Evolutionary conservation across 2,329 filamentous ascomycete species (phyloP), one percentile per base, ranked within the genome.

Genomic region (Fusarium sp.): DNA sequence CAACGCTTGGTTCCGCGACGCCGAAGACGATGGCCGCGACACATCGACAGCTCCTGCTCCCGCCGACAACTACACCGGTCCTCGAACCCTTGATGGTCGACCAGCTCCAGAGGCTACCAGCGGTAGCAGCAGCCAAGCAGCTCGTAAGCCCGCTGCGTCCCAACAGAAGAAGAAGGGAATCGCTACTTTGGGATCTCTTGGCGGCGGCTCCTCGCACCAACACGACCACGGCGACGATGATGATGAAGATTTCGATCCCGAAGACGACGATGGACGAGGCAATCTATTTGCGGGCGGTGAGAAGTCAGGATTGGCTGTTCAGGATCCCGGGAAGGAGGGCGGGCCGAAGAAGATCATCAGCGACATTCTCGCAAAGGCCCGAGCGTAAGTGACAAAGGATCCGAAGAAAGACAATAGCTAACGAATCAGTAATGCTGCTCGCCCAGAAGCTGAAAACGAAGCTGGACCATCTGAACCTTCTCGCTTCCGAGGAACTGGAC

Each of bases 281-380:
- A 92, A 96, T 75, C 82, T 95, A 67, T 96, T 95, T 78, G 91
- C 93, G 20, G 93, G 93, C 52, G 93, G 93, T 34, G 93, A 95
- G 81, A 96, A 96, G 85, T 95, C 92, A 31, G 90, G 88, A 1
- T 79, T 92, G 45, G 90, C 90, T 22, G 87, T 92, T 24, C 89
- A 91, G 74, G 90, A 91, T 72, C 90, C 90, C 2, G 75, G 77
- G 6, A 79, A 84, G 51, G 81, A 85, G 13, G 78, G 78, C 4
- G 85, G 87, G 40, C 81, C 87, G 1, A 82, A 83, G 73, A 86
- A 84, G 69, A 81, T 91, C 59, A 86, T 91, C 69, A 86, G 85
- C 56, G 88, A 91, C 65, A 89, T 92, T 61, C 78, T 92, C 11
- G 85, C 88, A 72, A 90, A 90, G 75, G 90, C 90, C 1, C 85